phyloP scores from a whole-genome alignment of 495 filamentous ascomycete genomes.

The Achaetomiella virescens region DNA sequence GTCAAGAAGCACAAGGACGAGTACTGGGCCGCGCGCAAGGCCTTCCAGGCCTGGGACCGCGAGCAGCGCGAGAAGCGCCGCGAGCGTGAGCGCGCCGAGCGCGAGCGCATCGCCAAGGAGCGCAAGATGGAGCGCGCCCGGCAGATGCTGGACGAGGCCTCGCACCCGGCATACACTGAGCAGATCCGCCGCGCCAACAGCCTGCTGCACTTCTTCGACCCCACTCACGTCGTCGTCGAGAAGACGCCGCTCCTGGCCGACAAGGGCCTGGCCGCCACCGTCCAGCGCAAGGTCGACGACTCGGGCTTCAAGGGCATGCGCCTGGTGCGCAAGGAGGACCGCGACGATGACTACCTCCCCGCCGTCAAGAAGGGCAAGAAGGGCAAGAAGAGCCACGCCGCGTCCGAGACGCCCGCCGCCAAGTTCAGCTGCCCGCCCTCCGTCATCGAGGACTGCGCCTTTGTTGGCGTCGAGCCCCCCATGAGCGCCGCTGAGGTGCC shows the following conservation, averaged over 20 bases:
- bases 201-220: slow-evolving; percentile 86
- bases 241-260: slow-evolving; percentile 59
- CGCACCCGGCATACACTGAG: slow-evolving; percentile 77
- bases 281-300: slow-evolving; percentile 75
- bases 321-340: slow-evolving; percentile 73
- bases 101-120: slow-evolving; percentile 72
- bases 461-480: slow-evolving; percentile 78
- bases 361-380: slow-evolving; percentile 90
- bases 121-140: slow-evolving; percentile 79
- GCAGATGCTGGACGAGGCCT: slow-evolving; percentile 84
- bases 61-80: slow-evolving; percentile 65
- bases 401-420: slow-evolving; percentile 30
- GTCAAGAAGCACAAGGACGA: slow-evolving; percentile 81
- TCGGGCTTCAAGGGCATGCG: slow-evolving; percentile 69
- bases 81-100: slow-evolving; percentile 53
- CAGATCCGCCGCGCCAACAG: slow-evolving; percentile 83
- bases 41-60: slow-evolving; percentile 71
- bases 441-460: slow-evolving; percentile 80
- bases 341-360: slow-evolving; percentile 81
- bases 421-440: slow-evolving; percentile 86
- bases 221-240: slow-evolving; percentile 54
- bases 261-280: slow-evolving; percentile 56
- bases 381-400: slow-evolving; percentile 55
- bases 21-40: slow-evolving; percentile 70
- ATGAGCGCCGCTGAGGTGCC: slow-evolving; percentile 79